These are phyloP conservation scores for Suillus clintonianus DNA, from an alignment of 768 basidiomycete species.

Conservation along the genomic window DNA sequence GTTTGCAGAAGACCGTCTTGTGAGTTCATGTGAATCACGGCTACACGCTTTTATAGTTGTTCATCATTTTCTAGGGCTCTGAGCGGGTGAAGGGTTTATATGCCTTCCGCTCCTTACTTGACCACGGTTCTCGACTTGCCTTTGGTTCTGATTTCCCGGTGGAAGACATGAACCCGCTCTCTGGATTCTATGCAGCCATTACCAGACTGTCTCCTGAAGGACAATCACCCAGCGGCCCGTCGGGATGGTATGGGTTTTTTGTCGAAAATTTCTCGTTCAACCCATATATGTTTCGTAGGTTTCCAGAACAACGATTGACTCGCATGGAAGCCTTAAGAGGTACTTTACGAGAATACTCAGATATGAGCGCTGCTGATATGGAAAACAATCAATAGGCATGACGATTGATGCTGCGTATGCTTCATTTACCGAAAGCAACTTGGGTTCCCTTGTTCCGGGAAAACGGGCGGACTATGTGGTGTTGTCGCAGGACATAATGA, in stretches of 20 bases:
- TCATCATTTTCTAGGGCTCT: slow-evolving; percentile 54
- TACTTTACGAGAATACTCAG: slow-evolving; percentile 20
- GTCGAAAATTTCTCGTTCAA: neutral
- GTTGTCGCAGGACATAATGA: slow-evolving; percentile 82
- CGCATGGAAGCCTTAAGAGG: slow-evolving; percentile 78
- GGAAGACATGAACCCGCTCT: slow-evolving; percentile 81
- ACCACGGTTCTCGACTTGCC: slow-evolving; percentile 67
- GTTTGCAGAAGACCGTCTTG: slow-evolving; percentile 83
- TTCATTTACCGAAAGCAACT: slow-evolving; percentile 68
- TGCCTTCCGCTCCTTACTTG: slow-evolving; percentile 76
- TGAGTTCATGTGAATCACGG: slow-evolving; percentile 32
- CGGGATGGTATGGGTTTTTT: slow-evolving; percentile 64
- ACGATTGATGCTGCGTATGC: slow-evolving; percentile 88
- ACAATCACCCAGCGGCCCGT: slow-evolving; percentile 76
- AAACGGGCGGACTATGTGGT: slow-evolving; percentile 88
- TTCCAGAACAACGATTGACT: slow-evolving; percentile 76
- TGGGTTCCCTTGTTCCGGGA: slow-evolving; percentile 79
- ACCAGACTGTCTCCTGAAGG: slow-evolving; percentile 72
- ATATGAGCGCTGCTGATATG: neutral
- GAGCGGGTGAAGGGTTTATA: slow-evolving; percentile 85
- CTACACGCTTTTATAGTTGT: neutral
- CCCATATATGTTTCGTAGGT: slow-evolving; percentile 48
- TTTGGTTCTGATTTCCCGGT: slow-evolving; percentile 92
- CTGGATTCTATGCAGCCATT: slow-evolving; percentile 87
- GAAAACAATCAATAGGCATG: slow-evolving; percentile 57